Evolutionary conservation across 2,329 filamentous ascomycete species (phyloP).

Genomic region (Trichoderma sp.): DNA sequence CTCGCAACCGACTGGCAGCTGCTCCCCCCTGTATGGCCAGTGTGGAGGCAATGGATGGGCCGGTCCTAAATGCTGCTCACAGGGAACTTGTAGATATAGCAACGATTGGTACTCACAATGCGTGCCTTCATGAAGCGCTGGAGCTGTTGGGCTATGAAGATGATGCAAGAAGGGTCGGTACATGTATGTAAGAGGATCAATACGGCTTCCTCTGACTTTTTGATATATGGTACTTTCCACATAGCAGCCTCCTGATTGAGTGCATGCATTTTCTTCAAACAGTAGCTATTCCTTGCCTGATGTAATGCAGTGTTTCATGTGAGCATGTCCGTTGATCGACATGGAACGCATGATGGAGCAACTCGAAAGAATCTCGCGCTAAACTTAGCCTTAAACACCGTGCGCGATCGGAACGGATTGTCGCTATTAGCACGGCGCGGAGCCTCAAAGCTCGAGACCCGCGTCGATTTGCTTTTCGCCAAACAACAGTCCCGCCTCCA

Average conservation of each 20-base stretch:
- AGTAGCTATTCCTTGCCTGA: neutral
- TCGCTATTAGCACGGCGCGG: neutral
- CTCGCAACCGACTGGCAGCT: neutral
- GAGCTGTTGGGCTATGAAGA: neutral
- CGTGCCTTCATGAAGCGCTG: neutral
- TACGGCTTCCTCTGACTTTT: neutral
- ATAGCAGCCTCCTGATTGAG: neutral
- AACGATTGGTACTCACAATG: conserved; percentile 4
- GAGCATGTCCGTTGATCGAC: neutral
- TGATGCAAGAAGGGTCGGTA: neutral
- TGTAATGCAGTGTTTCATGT: neutral
- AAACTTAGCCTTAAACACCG: neutral
- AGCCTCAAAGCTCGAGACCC: neutral
- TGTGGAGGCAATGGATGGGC: neutral
- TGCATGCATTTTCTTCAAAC: neutral
- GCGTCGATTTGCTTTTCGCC: neutral
- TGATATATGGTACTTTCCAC: neutral
- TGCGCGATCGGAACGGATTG: neutral
- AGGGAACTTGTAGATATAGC: neutral
- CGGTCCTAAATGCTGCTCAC: neutral
- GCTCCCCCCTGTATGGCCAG: neutral
- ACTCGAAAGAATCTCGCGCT: neutral
- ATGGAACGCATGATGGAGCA: neutral
- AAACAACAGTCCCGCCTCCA: conserved; percentile 11
- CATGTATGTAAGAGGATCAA: neutral